A percentile compares a stretch with the other conserved stretches of the same genome.
Evolutionary conservation across 2,329 filamentous ascomycete genomes (phyloP).

Genomic region (Pseudofabraea citricarpa): DNA sequence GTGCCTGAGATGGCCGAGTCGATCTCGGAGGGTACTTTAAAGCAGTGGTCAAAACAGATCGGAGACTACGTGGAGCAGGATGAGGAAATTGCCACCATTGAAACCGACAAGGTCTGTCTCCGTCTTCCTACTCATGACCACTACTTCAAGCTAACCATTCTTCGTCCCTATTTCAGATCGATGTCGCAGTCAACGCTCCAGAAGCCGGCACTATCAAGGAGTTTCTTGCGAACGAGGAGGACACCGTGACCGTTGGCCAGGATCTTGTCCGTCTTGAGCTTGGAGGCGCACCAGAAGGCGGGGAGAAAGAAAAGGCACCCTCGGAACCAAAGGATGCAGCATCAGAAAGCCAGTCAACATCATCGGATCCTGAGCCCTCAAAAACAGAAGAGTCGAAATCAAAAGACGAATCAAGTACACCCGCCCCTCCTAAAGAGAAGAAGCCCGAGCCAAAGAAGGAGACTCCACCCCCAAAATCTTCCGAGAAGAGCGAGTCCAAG

Average conservation of each 20-base stretch:
- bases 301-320: slow-evolving; percentile 44
- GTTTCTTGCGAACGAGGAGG: slow-evolving; percentile 86
- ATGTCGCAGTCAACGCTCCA: slow-evolving; percentile 92
- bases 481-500: slow-evolving; percentile 29
- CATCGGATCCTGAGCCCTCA: slow-evolving; percentile 34
- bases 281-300: slow-evolving; percentile 58
- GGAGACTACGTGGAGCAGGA: slow-evolving; percentile 94
- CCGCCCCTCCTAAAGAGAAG: slow-evolving; percentile 34
- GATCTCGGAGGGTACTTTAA: slow-evolving; percentile 94
- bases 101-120: slow-evolving; percentile 84
- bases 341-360: slow-evolving; percentile 49
- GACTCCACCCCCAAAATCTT: slow-evolving; percentile 31
- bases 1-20: slow-evolving; percentile 98
- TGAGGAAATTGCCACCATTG: slow-evolving; percentile 97
- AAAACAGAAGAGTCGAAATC: slow-evolving; percentile 36
- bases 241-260: slow-evolving; percentile 91
- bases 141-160: slow-evolving; percentile 1
- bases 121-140: slow-evolving; percentile 5
- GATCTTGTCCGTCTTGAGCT: slow-evolving; percentile 82
- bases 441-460: slow-evolving; percentile 35
- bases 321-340: slow-evolving; percentile 55
- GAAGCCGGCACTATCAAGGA: slow-evolving; percentile 89
- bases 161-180: slow-evolving; percentile 72
- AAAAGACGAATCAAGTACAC: slow-evolving; percentile 33
- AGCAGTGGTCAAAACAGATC: slow-evolving; percentile 88